phyloP scores from a whole-genome alignment of 2,329 filamentous ascomycete genomes.

The Colletotrichum godetiae region DNA sequence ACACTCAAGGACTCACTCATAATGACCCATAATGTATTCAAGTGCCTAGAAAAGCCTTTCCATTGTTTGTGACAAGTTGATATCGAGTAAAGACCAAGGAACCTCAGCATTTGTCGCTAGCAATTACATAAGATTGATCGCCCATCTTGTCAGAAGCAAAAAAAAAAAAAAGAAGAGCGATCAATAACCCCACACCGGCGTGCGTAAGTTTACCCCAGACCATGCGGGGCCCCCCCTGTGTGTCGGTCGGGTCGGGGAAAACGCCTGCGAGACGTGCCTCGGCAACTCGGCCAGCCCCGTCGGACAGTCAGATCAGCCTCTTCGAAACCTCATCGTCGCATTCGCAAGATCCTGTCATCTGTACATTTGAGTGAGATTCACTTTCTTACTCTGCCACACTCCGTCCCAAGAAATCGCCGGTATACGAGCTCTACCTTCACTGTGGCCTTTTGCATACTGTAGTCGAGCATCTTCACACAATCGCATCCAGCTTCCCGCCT shows the following conservation, averaged over 20 bases:
- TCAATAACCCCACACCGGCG: conserved; percentile 10
- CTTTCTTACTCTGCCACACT: not conserved
- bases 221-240: conserved; percentile 19
- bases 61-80: not conserved
- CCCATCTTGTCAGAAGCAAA: conserved; percentile 9
- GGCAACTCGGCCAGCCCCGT: conserved; percentile 28
- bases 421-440: too few relatives aligned
- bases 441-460: too few relatives aligned
- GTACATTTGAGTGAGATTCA: not conserved
- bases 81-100: too few relatives aligned
- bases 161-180: not conserved
- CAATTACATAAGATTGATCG: not conserved
- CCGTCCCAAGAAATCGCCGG: not conserved
- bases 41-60: too few relatives aligned
- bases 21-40: too few relatives aligned
- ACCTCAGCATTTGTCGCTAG: not conserved
- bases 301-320: conserved; percentile 6
- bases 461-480: too few relatives aligned
- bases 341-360: conserved; percentile 25
- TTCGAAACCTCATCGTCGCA: conserved; percentile 1
- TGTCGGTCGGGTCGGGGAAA: not conserved
- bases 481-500: not conserved
- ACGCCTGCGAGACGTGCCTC: conserved; percentile 28
- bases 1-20: too few relatives aligned
- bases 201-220: conserved; percentile 10